phyloP scores from a whole-genome alignment of 495 filamentous ascomycete genomes.

The Aspergillus homomorphus region DNA sequence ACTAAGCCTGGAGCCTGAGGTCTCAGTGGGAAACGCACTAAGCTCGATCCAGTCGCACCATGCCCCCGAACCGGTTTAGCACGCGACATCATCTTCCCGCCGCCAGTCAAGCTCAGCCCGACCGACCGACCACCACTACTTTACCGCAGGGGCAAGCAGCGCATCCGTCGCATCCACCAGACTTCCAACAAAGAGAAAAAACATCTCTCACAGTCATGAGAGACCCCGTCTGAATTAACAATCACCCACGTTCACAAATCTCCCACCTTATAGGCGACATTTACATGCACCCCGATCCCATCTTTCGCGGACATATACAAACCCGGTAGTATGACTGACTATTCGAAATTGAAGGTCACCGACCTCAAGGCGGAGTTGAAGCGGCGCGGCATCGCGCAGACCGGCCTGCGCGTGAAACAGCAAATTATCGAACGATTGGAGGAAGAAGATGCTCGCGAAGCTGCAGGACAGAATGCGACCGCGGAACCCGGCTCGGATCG shows the following conservation, averaged over 20 bases:
- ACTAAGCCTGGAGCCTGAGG: no score
- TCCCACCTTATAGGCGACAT: neutral
- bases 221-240: slow-evolving; percentile 10
- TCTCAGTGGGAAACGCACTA: slow-evolving; percentile 6
- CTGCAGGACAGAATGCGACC: slow-evolving; percentile 12
- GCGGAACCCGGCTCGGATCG: slow-evolving; percentile 16
- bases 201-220: slow-evolving; percentile 10
- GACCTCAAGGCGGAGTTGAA: slow-evolving; percentile 54
- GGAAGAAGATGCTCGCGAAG: slow-evolving; percentile 37
- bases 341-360: slow-evolving; percentile 51
- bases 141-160: slow-evolving; percentile 22
- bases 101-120: slow-evolving; percentile 6
- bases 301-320: neutral
- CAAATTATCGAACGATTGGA: slow-evolving; percentile 46
- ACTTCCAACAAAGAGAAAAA: neutral
- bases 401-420: slow-evolving; percentile 49
- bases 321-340: slow-evolving; percentile 43
- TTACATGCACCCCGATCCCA: neutral
- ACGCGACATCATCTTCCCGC: slow-evolving; percentile 27
- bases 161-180: slow-evolving; percentile 30
- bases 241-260: neutral
- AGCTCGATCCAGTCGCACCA: neutral
- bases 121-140: neutral
- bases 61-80: slow-evolving; percentile 17
- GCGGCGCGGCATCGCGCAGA: slow-evolving; percentile 48